Conservation (phyloP, 768 basidiomycete genomes). For the Rhizopogon roseolus region DNA sequence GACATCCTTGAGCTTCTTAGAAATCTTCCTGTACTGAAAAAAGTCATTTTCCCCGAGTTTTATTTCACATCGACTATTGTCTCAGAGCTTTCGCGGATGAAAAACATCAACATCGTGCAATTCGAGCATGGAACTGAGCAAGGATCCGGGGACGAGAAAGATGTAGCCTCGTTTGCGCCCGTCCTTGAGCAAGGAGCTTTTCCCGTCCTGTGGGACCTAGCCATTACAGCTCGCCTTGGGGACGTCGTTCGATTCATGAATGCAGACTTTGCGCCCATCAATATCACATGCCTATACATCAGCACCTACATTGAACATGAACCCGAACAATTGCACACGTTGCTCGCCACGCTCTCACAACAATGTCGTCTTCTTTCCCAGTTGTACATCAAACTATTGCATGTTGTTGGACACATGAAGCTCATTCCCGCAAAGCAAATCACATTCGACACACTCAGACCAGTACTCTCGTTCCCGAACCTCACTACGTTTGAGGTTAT, state of each 20-base stretch:
- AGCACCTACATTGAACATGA: slow-evolving; percentile 43
- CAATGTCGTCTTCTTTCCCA: slow-evolving; percentile 43
- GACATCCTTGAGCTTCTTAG: slow-evolving; percentile 35
- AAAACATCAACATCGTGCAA: slow-evolving; percentile 42
- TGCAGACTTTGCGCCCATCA: slow-evolving; percentile 39
- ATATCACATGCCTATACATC: slow-evolving; percentile 47
- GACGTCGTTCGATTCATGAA: slow-evolving; percentile 43
- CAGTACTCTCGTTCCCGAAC: slow-evolving; percentile 27
- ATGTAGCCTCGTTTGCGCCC: slow-evolving; percentile 42
- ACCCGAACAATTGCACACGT: slow-evolving; percentile 34
- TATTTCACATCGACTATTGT: slow-evolving; percentile 42
- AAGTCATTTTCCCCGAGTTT: slow-evolving; percentile 48
- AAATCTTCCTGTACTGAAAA: slow-evolving; percentile 39
- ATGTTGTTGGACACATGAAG: slow-evolving; percentile 10
- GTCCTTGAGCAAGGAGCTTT: slow-evolving; percentile 44
- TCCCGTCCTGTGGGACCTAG: slow-evolving; percentile 48
- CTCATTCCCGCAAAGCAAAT: slow-evolving; percentile 22
- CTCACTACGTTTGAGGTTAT: slow-evolving; percentile 29
- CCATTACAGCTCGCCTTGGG: slow-evolving; percentile 38
- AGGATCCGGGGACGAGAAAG: slow-evolving; percentile 40
- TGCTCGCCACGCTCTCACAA: slow-evolving; percentile 41
- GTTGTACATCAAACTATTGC: slow-evolving; percentile 34
- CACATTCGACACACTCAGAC: slow-evolving; percentile 30
- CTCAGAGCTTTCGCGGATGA: slow-evolving; percentile 40
- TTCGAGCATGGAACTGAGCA: slow-evolving; percentile 48